These are phyloP conservation scores for Tieghemostelium lacteum DNA, from an alignment of 78 protist genomes.

Conservation along the genomic window DNA sequence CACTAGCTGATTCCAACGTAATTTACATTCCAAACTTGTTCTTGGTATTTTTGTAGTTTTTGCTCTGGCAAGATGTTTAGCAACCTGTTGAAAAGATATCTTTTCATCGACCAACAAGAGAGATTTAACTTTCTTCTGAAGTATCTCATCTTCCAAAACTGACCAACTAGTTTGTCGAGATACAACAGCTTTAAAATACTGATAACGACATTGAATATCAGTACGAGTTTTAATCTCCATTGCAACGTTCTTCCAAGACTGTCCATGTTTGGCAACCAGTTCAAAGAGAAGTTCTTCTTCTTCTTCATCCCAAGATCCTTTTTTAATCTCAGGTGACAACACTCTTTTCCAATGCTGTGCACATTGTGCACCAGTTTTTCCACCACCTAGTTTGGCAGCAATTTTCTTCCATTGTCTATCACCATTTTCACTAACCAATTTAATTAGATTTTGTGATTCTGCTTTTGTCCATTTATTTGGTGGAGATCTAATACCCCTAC, in stretches of 20 bases:
- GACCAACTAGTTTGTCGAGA: slow-evolving; percentile 46
- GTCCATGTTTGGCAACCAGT: slow-evolving; percentile 36
- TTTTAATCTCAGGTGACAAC: slow-evolving; percentile 30
- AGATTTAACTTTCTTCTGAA: slow-evolving; percentile 21
- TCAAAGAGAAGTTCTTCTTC: slow-evolving; percentile 11
- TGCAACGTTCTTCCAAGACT: slow-evolving; percentile 45
- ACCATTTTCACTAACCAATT: slow-evolving; percentile 47
- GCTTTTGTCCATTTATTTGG: slow-evolving; percentile 66
- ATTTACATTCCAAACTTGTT: slow-evolving; percentile 52
- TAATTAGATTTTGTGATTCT: slow-evolving; percentile 36
- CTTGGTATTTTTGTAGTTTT: slow-evolving; percentile 65
- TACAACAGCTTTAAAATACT: slow-evolving; percentile 46
- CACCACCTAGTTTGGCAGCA: slow-evolving; percentile 32
- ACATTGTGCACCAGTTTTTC: slow-evolving; percentile 51
- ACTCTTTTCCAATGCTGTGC: slow-evolving; percentile 64
- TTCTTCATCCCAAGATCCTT: slow-evolving; percentile 40
- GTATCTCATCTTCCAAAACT: slow-evolving; percentile 16
- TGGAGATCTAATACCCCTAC: slow-evolving; percentile 40
- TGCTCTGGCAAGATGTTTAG: slow-evolving; percentile 67
- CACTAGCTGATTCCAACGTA: slow-evolving; percentile 28
- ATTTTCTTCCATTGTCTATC: slow-evolving; percentile 62
- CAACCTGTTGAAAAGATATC: slow-evolving; percentile 29
- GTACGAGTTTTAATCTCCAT: slow-evolving; percentile 57
- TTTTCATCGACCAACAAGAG: neutral
- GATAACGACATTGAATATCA: slow-evolving; percentile 55